Base-by-base conservation (phyloP, 257 asterid species). In the Solanum okadae region DNA sequence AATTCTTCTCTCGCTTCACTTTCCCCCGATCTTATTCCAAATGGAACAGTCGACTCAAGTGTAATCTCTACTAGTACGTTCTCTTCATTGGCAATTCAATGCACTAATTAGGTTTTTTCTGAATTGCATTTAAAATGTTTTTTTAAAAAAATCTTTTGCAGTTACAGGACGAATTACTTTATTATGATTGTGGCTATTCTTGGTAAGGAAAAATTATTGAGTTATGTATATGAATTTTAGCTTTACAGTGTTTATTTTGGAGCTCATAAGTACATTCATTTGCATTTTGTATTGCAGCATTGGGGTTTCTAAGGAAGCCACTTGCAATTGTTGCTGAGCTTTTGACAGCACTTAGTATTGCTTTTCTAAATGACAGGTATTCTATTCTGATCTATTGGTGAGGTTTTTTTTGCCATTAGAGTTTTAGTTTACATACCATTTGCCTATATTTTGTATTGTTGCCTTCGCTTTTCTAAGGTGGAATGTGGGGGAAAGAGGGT, bases 1-100 rank as follows among this genome's bases (percentile, higher is more conserved):
- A 96, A 56, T 96, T 96, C 94, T 94, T 96, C 90, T 94, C 99
- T 63, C 87, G 97, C 84, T 96, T 96, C 94, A 93, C 96, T 65
- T 71, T 95, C 34, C 99, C 99, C 37, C 93, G 96, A 89, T 95
- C 98, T 44, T 91, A 89, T 71, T 79, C 95, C 91, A 95, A 95
- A 93, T 95, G 99, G 99, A 95, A 88, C 92, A 94, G 98, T 88
- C 99, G 99, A 91, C 96, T 96, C 93, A 96, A 96, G 92, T 96
- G 99, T 95, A 96, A 96, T 92, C 97, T 96, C 83, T 96, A 97
- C 92, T 95, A 93, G 98, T 95, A 89, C 83, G 93, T 68, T 65
- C 16, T 65, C 72, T 63, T 63, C 6, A 61, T 61, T 61, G 25
- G 6, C 29, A 61, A 61, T 23, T 61, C 29, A 61, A 61, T 23